Evolutionary conservation across 768 basidiomycete genomes (phyloP), one percentile per base, ranked within the genome.

Genomic region (Botryobasidium botryosum): DNA sequence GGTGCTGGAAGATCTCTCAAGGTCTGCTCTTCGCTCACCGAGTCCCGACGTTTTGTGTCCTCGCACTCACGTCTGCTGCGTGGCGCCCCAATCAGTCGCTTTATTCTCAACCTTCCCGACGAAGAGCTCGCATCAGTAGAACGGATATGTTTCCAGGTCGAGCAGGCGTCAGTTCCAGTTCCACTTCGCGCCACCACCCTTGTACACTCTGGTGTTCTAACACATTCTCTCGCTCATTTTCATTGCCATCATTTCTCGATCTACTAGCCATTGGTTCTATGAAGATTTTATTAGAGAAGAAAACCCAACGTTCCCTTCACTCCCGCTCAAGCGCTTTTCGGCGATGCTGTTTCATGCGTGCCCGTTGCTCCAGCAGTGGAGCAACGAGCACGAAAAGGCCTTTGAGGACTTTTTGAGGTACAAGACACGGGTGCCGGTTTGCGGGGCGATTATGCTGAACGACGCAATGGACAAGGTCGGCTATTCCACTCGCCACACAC

Each of bases 131-230:
- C 75, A 40, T 87, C 83, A 13, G 68, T 92, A 44, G 91, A 94
- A 57, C 76, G 94, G 48, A 77, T 97, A 54, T 96, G 87, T 64
- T 99, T 97, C 64, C 92, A 97, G 64, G 86, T 97, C 49, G 94
- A 99, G 62, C 91, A 97, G 71, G 94, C 92, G 87, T 97, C 59
- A 56, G 88, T 69, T n/a, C n/a, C n/a, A n/a, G n/a, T n/a, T n/a
- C n/a, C 28, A 2, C 24, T 5, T 28, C 7, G n/a, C n/a, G 18
- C 24, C 23, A 24, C 15, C 32, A 26, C 51, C n/a, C n/a, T n/a
- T n/a, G n/a, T n/a, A n/a, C n/a, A n/a, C n/a, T n/a, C n/a, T n/a
- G n/a, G n/a, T n/a, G n/a, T n/a, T n/a, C n/a, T 17, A n/a, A 8
- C 6, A 12, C 51, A 31, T 40, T 39, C 50, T 35, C 21, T 40